Percentiles rank a stretch among this genome's conserved stretches.
Conservation (phyloP, 2,329 filamentous ascomycete genomes). For the Penicillium sp. region DNA sequence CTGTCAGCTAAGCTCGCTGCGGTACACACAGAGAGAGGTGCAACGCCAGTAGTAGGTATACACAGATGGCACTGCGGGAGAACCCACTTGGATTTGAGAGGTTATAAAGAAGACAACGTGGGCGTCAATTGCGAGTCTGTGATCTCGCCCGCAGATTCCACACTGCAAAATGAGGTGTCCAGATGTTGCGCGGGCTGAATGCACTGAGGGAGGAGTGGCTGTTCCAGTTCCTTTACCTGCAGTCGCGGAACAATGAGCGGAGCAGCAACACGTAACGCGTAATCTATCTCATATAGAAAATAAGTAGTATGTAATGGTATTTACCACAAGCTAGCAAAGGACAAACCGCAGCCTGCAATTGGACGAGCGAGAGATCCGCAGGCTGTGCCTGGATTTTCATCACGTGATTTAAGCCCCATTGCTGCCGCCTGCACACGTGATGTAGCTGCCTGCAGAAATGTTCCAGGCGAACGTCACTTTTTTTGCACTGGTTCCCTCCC, state of each 20-base stretch:
- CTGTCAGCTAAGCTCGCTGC: constrained; percentile 2
- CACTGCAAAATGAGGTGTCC: constrained; percentile 22
- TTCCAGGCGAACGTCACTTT: constrained; percentile 39
- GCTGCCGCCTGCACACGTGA: constrained; percentile 27
- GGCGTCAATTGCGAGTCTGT: constrained; percentile 8
- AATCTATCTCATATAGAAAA: constrained; percentile 14
- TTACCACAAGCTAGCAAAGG: constrained; percentile 32
- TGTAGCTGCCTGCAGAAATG: constrained; percentile 22
- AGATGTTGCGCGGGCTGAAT: constrained; percentile 18
- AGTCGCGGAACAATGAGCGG: neutral
- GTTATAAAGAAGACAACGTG: constrained; percentile 4
- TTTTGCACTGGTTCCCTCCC: constrained; percentile 23
- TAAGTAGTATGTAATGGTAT: constrained; percentile 23
- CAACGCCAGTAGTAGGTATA: neutral
- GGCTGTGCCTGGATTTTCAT: constrained; percentile 19
- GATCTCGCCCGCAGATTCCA: constrained; percentile 4
- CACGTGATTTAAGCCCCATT: constrained; percentile 23
- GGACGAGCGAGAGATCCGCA: constrained; percentile 14
- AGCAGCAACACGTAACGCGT: constrained; percentile 16
- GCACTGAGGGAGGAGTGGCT: constrained; percentile 6
- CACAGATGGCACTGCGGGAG: neutral
- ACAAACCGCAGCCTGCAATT: constrained; percentile 39
- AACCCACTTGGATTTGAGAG: constrained; percentile 13
- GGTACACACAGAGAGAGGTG: neutral
- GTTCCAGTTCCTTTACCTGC: neutral